Evolutionary conservation across 768 basidiomycete species (phyloP), one percentile per base, ranked within the genome.

Genomic region (Dentipellis sp.): DNA sequence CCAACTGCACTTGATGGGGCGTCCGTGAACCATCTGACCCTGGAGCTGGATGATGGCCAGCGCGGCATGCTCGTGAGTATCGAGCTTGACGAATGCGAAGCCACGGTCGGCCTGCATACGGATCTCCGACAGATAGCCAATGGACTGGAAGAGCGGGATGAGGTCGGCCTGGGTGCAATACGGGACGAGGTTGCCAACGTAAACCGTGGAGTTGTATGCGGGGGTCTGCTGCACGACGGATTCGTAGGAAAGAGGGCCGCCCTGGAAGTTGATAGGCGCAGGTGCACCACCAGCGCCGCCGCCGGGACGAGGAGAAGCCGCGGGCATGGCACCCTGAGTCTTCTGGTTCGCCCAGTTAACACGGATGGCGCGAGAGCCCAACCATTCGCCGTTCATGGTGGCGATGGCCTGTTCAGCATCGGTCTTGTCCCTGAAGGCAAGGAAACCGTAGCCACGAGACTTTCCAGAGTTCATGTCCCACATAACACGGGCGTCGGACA

Each of bases 311-410:
- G 38, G 1, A 36, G 59, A 45, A 37, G 49, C 21, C 59, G 45
- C 45, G 50, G 37, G 39, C 49, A 37, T 52, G 1, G 65, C 69
- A 56, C 84, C 91, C 71, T 95, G 93, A 16, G 94, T 97, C 77
- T 98, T 97, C 74, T 98, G 95, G 75, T 98, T 98, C 54, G 97
- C 97, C 95, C 95, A 99, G 75, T 99, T 99, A 71, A 98, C 95
- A 63, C 97, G 87, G 66, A 99, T 99, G 59, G 97, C 97, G 58
- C 97, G 84, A 34, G 93, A 93, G 50, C 97, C 97, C 38, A 99
- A 80, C 93, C 93, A 99, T 78, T 99, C 95, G 56, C 97, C 97
- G 67, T 99, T 99, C 97, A 99, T 99, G 58, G 95, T 94, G 35
- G 91, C 89, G 69, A 99, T 99, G 45, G 97, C 97, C 71, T 98